These are phyloP conservation scores for Thozetella sp. DNA, from an alignment of 495 filamentous ascomycete species.

Conservation along the genomic window DNA sequence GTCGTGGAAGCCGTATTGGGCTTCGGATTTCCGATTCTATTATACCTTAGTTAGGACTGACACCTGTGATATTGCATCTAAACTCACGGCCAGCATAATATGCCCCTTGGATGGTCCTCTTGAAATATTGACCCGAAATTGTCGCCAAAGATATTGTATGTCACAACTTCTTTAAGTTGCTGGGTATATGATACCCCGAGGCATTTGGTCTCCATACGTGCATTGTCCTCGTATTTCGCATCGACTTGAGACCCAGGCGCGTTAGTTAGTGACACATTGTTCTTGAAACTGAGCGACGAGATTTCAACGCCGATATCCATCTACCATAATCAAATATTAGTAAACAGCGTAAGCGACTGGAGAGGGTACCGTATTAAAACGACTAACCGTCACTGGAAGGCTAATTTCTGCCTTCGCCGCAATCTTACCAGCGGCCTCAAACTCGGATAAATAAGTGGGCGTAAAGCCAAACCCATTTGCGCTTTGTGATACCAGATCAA, in stretches of 20 bases:
- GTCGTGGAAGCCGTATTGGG: too few species aligned
- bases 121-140: too few species aligned
- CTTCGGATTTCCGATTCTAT: too few species aligned
- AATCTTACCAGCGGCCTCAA: neutral
- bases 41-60: too few species aligned
- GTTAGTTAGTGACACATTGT: neutral
- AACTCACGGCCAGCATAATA: too few species aligned
- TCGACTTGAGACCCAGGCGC: neutral
- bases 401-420: neutral
- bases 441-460: neutral
- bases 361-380: neutral
- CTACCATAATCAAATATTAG: neutral
- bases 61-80: too few species aligned
- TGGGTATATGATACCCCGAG: neutral
- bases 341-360: neutral
- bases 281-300: neutral
- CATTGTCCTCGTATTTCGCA: neutral
- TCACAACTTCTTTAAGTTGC: neutral
- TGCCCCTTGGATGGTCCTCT: too few species aligned
- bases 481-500: neutral
- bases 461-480: neutral
- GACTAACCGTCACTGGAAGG: neutral
- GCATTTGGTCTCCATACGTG: too few species aligned
- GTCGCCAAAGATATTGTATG: neutral
- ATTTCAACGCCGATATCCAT: neutral